Evolutionary conservation across 345 rosid genomes (phyloP), one percentile per base, ranked within the genome.

Genomic region (Trapa incisa): DNA sequence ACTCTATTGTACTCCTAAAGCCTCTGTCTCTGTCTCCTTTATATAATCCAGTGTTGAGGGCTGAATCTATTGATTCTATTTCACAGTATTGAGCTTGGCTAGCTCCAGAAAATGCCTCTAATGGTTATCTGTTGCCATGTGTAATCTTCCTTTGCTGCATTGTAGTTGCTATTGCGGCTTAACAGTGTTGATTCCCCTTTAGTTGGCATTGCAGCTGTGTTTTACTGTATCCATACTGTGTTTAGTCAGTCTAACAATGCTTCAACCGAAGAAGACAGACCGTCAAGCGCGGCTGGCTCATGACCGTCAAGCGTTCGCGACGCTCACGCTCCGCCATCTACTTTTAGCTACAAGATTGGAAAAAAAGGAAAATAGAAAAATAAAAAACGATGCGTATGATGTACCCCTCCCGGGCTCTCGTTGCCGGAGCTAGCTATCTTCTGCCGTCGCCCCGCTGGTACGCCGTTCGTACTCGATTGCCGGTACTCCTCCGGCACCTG

Each of bases 351-450:
- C 29, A 22, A 22, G 29, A 22, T 22, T 22, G 29, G 48, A 2
- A 13, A 0, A 13, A 45, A 13, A 45, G 48, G 48, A 45, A 45
- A 45, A 45, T 1, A 41, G 43, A 41, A 41, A 41, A 41, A 4
- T 3, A 41, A 41, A 41, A 41, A 7, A 15, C 29, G 3, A 71
- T 75, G 87, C 75, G 69, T 66, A 67, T 63, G 72, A 77, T 71
- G 71, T 77, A 66, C 75, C 75, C 67, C 6, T 1, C 48, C 32
- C 74, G 67, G 47, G 56, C 57, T 53, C 57, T 58, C 70, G 29
- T 70, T 42, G 22, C 42, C 39, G 39, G 50, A 43, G 37, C 70
- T n/a, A 16, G 64, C 17, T 5, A 37, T 66, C 71, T 6, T 2
- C 65, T 63, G 5, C 64, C 22, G 3, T 45, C 12, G 37, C 42